Base-by-base conservation (phyloP, 495 filamentous ascomycete species). In the Penicillium fimorum region DNA sequence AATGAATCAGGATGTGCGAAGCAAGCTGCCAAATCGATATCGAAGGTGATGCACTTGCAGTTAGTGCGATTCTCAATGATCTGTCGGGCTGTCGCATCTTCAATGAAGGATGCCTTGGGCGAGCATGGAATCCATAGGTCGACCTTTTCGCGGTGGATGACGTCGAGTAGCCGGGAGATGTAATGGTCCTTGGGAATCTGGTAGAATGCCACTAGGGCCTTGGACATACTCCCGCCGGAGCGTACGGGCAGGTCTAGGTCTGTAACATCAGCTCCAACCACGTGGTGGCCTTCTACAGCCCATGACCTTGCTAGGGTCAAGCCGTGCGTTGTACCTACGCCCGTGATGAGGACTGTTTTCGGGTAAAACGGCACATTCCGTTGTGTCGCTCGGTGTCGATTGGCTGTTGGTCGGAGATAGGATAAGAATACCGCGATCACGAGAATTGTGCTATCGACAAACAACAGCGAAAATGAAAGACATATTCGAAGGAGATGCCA, bases 41-140 rank as follows among this genome's bases (percentile, higher is more conserved):
- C 72, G 46, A 82, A 76, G 47, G 88, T 80, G 10, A 93, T 78
- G 24, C 80, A 83, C 58, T 71, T 81, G 63, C 87, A 90, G 5
- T 55, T 47, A 0, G 84, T 86, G 20, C 76, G 67, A 12, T 67
- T 68, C 60, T 89, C 85, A 20, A 91, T 73, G 2, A 73, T 70
- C 46, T 86, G 78, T 58, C 84, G 85, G 3, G 86, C 86, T 20
- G 78, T 63, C 0, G 80, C 87, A 66, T 91, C 87, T 61, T 87
- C 82, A 8, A 85, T 59, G 5, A 81, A 80, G 2, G 75, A 78
- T 15, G 78, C 75, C 8, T 83, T 81, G 9, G 80, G 81, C 0
- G 87, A 88, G 60, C 86, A 90, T 41, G 80, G 83, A 13, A 92
- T 80, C 89, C 89, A 93, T 0, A 92, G 59, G 51, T 90, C 83